Percentiles rank a stretch among this genome's conserved stretches.
phyloP scores from a whole-genome alignment of 1,284 basidiomycete species.

The Tilletia indica region DNA sequence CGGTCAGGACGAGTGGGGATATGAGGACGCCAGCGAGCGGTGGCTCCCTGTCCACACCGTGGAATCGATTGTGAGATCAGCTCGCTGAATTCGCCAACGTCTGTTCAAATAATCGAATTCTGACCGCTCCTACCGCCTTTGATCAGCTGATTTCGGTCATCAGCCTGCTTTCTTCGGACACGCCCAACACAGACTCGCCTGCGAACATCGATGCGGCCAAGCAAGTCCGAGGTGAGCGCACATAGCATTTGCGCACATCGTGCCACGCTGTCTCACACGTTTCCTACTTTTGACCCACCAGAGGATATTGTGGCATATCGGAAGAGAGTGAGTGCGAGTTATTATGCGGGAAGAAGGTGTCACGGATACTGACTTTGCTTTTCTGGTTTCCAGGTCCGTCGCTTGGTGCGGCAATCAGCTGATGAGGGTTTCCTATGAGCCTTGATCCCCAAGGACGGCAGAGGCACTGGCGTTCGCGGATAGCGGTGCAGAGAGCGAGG shows the following conservation, averaged over 20 bases:
- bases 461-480: too few species aligned
- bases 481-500: too few species aligned
- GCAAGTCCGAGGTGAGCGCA: conserved; percentile 40
- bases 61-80: conserved; percentile 82
- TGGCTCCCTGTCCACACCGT: conserved; percentile 97
- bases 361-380: not conserved
- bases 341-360: too few species aligned
- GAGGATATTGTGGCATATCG: conserved; percentile 53
- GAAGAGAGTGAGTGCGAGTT: conserved; percentile 38
- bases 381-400: conserved; percentile 33
- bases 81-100: not conserved
- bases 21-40: conserved; percentile 93
- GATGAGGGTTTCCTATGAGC: conserved; percentile 40
- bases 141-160: conserved; percentile 89
- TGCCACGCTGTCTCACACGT: not conserved
- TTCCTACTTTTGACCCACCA: conserved; percentile 1
- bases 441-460: not conserved
- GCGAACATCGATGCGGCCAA: conserved; percentile 85
- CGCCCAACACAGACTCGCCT: conserved; percentile 88
- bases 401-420: conserved; percentile 50
- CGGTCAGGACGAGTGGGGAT: conserved; percentile 95
- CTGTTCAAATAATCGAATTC: not conserved
- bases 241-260: not conserved
- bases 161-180: conserved; percentile 86
- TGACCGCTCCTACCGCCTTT: not conserved